A percentile compares a stretch with the other conserved stretches of the same genome.
These are phyloP conservation scores for Exophiala spinifera DNA, from an alignment of 2,329 filamentous ascomycete species.

Conservation along the genomic window DNA sequence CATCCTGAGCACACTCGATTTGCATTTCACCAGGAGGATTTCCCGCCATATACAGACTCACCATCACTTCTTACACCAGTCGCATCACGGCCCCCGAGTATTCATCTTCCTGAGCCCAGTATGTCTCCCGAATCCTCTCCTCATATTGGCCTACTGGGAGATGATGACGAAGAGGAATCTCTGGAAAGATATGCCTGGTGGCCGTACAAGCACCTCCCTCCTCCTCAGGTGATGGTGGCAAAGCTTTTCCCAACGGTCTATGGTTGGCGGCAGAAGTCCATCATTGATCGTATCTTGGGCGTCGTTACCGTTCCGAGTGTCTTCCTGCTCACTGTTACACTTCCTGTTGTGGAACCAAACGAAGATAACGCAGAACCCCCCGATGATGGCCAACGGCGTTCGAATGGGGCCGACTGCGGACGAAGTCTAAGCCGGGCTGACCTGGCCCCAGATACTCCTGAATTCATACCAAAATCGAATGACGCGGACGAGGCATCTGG, in stretches of 20 bases:
- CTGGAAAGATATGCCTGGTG: constrained; percentile 65
- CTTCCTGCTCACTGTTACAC: constrained; percentile 80
- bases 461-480: constrained; percentile 25
- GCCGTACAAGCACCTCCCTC: constrained; percentile 71
- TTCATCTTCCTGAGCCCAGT: constrained; percentile 54
- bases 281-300: constrained; percentile 80
- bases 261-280: constrained; percentile 74
- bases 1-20: constrained; percentile 25
- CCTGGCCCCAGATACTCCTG: constrained; percentile 39
- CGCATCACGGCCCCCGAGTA: constrained; percentile 52
- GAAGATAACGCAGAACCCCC: constrained; percentile 44
- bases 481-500: constrained; percentile 11
- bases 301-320: constrained; percentile 84
- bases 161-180: constrained; percentile 41
- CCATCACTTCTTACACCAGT: constrained; percentile 43
- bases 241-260: constrained; percentile 86
- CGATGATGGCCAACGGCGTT: constrained; percentile 1
- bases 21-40: constrained; percentile 55
- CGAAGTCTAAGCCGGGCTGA: constrained; percentile 31
- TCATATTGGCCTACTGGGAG: constrained; percentile 32
- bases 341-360: constrained; percentile 81
- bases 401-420: not conserved
- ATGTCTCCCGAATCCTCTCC: constrained; percentile 47
- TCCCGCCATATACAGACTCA: constrained; percentile 66
- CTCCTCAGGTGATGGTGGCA: constrained; percentile 66